Conservation (phyloP, 164 flowering plant species). For the Platanus orientalis region DNA sequence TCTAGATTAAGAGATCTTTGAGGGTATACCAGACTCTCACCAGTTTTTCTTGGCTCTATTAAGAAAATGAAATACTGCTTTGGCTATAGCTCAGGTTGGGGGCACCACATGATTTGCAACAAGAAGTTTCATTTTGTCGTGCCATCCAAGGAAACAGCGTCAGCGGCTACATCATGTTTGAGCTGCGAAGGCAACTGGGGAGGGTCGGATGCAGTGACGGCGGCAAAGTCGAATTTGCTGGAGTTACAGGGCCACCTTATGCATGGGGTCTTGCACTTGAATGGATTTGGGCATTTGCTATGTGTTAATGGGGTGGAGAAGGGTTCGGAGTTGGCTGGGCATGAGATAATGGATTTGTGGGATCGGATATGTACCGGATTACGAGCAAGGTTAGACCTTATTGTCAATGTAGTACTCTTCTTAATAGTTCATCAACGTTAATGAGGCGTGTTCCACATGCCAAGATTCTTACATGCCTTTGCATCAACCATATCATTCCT, state of each 20-base stretch:
- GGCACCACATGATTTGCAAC: conserved; percentile 77
- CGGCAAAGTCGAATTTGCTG: conserved; percentile 32
- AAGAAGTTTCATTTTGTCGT: conserved; percentile 82
- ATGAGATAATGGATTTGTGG: conserved; percentile 83
- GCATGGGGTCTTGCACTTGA: conserved; percentile 90
- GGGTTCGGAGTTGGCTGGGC: conserved; percentile 66
- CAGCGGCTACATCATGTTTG: conserved; percentile 21
- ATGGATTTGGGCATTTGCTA: conserved; percentile 90
- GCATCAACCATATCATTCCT: too few species aligned
- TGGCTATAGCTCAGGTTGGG: conserved; percentile 69
- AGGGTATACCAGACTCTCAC: background rate
- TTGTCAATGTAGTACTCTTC: background rate
- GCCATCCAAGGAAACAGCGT: conserved; percentile 57
- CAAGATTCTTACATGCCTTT: too few species aligned
- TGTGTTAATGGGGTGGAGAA: conserved; percentile 64
- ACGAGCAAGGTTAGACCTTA: conserved; percentile 56
- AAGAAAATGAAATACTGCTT: background rate
- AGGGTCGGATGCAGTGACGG: background rate
- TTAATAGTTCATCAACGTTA: background rate
- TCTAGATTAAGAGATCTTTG: background rate
- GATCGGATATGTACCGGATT: conserved; percentile 71
- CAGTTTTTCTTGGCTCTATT: background rate
- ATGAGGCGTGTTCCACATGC: too few species aligned
- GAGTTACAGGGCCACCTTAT: conserved; percentile 56
- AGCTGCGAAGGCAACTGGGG: conserved; percentile 20